Evolutionary conservation across 106 monocot genomes (phyloP).

Genomic region (Dendrobium chrysotoxum): DNA sequence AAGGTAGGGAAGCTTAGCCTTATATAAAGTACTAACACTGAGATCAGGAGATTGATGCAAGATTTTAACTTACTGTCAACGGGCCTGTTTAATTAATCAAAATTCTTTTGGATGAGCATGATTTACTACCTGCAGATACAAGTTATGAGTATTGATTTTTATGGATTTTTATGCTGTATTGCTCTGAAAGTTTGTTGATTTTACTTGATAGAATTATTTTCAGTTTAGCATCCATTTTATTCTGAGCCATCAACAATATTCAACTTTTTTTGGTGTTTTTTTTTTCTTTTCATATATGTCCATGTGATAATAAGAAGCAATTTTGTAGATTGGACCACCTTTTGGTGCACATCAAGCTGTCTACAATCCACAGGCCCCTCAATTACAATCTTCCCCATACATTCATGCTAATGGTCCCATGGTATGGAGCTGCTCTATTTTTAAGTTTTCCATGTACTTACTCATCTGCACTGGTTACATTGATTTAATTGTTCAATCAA

Average conservation of each 20-base stretch:
- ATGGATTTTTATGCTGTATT: neutral
- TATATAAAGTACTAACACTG: too few relatives aligned
- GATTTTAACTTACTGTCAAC: neutral
- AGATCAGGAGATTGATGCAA: neutral
- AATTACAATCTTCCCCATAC: constrained; percentile 3
- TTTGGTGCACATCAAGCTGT: constrained; percentile 8
- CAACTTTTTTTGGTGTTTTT: neutral
- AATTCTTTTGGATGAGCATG: neutral
- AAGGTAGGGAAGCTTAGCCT: too few relatives aligned
- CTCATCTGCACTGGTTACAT: neutral
- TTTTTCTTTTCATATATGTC: neutral
- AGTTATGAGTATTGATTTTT: neutral
- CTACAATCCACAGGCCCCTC: constrained; percentile 15
- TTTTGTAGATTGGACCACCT: constrained; percentile 11
- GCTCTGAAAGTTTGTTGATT: neutral
- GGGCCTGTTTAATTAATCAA: neutral
- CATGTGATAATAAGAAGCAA: neutral
- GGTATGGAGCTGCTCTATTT: neutral
- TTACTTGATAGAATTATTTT: neutral
- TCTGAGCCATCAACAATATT: neutral
- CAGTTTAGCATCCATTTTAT: neutral
- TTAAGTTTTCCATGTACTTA: neutral
- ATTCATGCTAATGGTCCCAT: constrained; percentile 10
- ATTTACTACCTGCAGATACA: neutral
- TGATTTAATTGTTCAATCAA: neutral